Base-by-base conservation (phyloP, 805 yeast genomes). In the Candida easanensis region DNA sequence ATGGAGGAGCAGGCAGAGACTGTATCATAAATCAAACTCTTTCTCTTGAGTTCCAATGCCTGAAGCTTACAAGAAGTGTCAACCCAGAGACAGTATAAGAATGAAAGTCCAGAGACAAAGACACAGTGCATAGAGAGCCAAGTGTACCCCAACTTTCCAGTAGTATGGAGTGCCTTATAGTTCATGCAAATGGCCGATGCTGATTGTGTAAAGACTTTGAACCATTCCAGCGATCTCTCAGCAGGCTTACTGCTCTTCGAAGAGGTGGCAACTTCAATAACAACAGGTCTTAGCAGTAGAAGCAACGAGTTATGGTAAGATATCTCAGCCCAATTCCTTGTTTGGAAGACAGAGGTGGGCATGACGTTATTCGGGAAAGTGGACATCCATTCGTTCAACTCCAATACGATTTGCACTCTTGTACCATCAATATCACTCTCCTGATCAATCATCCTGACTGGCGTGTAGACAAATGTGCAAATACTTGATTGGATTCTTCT, bases 291-390 rank as follows among this genome's bases (percentile, higher is more conserved):
- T 15, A 64, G 42, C 13, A 65, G 47, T 10, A 64, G 41, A 0
- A 62, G 33, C 41, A 65, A 46, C 4, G 68, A 62, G 43, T 64
- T 63, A 45, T 64, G 66, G 35, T 65, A 65, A 2, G 67, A 60
- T 4, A 65, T 60, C 9, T 53, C 43, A 10, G 60, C 60, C 68
- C 70, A 64, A 32, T 62, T 57, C 14, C 53, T 48, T 1, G 66
- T 57, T 38, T 64, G 66, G 49, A 62, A 64, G 1, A 57, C 54
- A 1, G 65, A 58, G 10, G 33, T 23, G 1, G 66, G 54, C 32
- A 53, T 39, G 6, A 46, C 41, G 34, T 57, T 60, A 22, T 33
- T 47, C 1, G 68, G 68, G 40, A 61, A 62, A 15, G 60, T 57
- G 3, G 52, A 39, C 49, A 58, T 56, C 69, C 69, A 65, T 16